phyloP scores from a whole-genome alignment of 495 filamentous ascomycete species.

The Lindgomyces ingoldianus region DNA sequence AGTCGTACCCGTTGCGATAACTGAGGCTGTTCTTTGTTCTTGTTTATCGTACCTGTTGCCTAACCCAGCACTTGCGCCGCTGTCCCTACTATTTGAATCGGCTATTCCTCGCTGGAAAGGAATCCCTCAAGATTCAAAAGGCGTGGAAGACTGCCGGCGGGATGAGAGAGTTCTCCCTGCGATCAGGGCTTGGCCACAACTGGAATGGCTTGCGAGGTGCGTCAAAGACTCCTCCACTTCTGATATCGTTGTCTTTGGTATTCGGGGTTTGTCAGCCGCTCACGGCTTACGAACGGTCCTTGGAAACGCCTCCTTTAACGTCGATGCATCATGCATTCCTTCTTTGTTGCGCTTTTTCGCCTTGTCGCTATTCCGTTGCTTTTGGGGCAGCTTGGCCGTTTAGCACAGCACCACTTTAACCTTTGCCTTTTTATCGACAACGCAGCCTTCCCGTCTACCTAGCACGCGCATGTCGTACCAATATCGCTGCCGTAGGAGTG shows the following conservation, averaged over 20 bases:
- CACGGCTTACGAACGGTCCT: background rate
- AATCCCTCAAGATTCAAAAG: background rate
- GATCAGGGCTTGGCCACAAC: background rate
- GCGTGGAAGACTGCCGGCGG: too few species aligned
- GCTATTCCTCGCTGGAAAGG: background rate
- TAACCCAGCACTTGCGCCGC: background rate
- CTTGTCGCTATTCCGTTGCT: background rate
- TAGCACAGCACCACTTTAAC: background rate
- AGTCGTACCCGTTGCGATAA: background rate
- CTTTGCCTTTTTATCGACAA: background rate
- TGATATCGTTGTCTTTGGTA: background rate
- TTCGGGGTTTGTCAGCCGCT: background rate
- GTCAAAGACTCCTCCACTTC: background rate
- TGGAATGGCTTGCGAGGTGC: conserved; percentile 1
- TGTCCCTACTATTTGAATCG: background rate
- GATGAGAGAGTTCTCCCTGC: background rate
- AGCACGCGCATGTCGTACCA: conserved; percentile 12
- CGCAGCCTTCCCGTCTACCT: background rate
- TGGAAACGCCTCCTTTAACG: background rate
- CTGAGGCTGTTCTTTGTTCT: background rate
- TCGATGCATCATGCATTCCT: background rate
- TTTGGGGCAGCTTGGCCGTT: background rate
- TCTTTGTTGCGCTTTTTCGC: background rate
- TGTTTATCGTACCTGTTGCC: background rate
- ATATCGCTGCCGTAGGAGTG: conserved; percentile 1